phyloP scores from a whole-genome alignment of 164 flowering plant genomes.

The Cinnamomum micranthum region DNA sequence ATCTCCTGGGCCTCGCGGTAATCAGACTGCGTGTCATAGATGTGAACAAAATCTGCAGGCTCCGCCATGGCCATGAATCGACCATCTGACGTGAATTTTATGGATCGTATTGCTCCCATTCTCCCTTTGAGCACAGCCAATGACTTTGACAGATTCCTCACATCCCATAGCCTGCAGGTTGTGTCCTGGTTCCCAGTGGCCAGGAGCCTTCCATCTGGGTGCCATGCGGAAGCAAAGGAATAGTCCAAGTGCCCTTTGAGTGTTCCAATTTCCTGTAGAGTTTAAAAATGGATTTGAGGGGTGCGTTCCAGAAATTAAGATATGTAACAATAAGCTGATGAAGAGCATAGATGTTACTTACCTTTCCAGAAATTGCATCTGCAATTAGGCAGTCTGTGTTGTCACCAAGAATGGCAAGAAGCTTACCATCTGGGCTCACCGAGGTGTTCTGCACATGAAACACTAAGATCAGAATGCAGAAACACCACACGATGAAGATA shows the following conservation, averaged over 20 bases:
- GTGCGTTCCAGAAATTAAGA: neutral
- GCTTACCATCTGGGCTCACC: slow-evolving; percentile 75
- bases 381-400: slow-evolving; percentile 65
- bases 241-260: slow-evolving; percentile 85
- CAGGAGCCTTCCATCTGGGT: slow-evolving; percentile 70
- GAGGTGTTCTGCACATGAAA: slow-evolving; percentile 54
- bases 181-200: slow-evolving; percentile 96
- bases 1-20: slow-evolving; percentile 62
- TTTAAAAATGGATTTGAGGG: neutral
- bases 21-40: slow-evolving; percentile 52
- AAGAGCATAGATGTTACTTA: slow-evolving; percentile 10
- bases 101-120: slow-evolving; percentile 83
- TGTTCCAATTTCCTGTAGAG: slow-evolving; percentile 37
- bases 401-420: slow-evolving; percentile 87
- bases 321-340: neutral
- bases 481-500: neutral
- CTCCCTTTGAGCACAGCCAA: slow-evolving; percentile 70
- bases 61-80: slow-evolving; percentile 89
- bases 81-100: slow-evolving; percentile 78
- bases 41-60: slow-evolving; percentile 89
- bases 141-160: slow-evolving; percentile 66
- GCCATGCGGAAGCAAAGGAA: slow-evolving; percentile 94
- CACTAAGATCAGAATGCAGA: neutral
- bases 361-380: slow-evolving; percentile 77
- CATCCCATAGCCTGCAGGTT: slow-evolving; percentile 94